Evolutionary conservation across 352 stramenopile species (phyloP), one percentile per base, ranked within the genome.

Genomic region (Globisporangium cylindrosporum): DNA sequence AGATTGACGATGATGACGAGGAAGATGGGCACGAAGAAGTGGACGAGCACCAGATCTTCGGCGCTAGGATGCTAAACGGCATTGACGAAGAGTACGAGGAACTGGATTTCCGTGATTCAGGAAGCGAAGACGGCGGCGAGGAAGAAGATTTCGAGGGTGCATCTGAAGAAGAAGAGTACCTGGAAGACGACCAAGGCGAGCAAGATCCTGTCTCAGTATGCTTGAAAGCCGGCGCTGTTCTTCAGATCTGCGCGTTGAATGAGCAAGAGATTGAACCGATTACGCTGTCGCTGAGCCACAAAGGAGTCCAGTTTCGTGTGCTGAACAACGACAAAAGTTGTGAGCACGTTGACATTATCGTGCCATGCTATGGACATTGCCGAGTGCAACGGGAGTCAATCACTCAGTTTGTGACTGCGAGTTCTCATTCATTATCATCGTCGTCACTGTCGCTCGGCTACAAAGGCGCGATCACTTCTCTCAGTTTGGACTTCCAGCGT

Each of bases 331-430:
- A 69, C 10, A 41, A 58, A 9, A 64, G 18, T 32, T 27, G 24
- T 20, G 41, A 34, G 22, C 22, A 57, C 20, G 14, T 69, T 9
- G 29, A 54, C 7, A 36, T 69, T 22, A 25, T 64, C 14, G 55
- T 69, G 18, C 64, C 64, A 32, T 43, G 43, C 32, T 62, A 64
- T 38, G 64, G 64, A 1, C 41, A 63, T 3, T 63, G 64, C 27
- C 18, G 41, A 20, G 56, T 64, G 14, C n/a, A 34, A 27, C 64
- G 64, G 15, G 41, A 51, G 41, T 9, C n/a, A 8, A 56, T 69
- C 57, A 14, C 54, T 25, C 27, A 69, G 27, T 20, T 29, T 20
- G 25, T 64, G 3, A 22, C 27, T 34, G 27, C 15, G 15, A 49
- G 41, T 8, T 49, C 41, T 46, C 38, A 36, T 27, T 6, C 53